These are phyloP conservation scores for Ochetophila trinervis DNA, from an alignment of 306 rosid species.

Conservation along the genomic window DNA sequence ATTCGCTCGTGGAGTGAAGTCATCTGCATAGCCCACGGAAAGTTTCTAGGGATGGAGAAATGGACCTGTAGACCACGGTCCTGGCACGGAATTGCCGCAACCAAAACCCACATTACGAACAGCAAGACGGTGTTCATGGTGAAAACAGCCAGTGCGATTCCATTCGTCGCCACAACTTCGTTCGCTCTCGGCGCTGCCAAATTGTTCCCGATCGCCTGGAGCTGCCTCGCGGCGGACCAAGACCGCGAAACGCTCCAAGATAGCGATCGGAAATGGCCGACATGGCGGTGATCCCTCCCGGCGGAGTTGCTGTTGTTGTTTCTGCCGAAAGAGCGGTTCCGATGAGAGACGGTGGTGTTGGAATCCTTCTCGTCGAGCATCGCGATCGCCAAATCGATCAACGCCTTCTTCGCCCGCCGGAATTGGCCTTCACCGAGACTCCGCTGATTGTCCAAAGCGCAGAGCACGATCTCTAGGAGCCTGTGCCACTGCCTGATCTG, in stretches of 20 bases:
- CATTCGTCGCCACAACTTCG: slow-evolving; percentile 53
- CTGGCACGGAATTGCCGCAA: slow-evolving; percentile 98
- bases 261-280: slow-evolving; percentile 69
- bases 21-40: slow-evolving; percentile 68
- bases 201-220: slow-evolving; percentile 71
- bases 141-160: slow-evolving; percentile 58
- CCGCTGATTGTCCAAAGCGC: slow-evolving; percentile 54
- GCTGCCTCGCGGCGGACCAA: slow-evolving; percentile 93
- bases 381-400: slow-evolving; percentile 65
- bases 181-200: slow-evolving; percentile 56
- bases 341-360: slow-evolving; percentile 34
- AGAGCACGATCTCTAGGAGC: slow-evolving; percentile 64
- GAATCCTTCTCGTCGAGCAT: slow-evolving; percentile 91
- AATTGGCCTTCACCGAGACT: slow-evolving; percentile 75
- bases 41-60: slow-evolving; percentile 48
- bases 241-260: slow-evolving; percentile 92
- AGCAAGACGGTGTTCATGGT: slow-evolving; percentile 56
- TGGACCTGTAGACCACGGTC: slow-evolving; percentile 79
- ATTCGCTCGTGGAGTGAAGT: slow-evolving; percentile 63
- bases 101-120: slow-evolving; percentile 84
- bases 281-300: slow-evolving; percentile 37
- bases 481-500: slow-evolving; percentile 79
- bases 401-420: slow-evolving; percentile 84
- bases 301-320: slow-evolving; percentile 21
- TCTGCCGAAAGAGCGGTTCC: slow-evolving; percentile 86